Evolutionary conservation across 2,329 filamentous ascomycete genomes (phyloP), one percentile per base, ranked within the genome.

Genomic region (Aspergillus versicolor): DNA sequence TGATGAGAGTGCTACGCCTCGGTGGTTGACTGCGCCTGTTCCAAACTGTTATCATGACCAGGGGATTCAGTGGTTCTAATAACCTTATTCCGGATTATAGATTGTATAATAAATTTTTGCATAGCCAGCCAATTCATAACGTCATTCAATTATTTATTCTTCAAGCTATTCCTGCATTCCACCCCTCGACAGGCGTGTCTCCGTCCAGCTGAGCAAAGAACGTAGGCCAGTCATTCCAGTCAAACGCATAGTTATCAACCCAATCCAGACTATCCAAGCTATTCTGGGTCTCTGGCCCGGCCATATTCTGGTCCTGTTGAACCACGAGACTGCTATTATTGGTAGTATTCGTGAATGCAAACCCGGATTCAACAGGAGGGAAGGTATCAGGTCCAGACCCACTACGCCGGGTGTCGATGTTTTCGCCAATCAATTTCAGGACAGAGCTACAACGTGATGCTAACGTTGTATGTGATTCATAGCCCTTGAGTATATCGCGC

Each of bases 31-130:
- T 11, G 37, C 52, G 0, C 37, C 61, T 3, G 61, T 62, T 22
- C 61, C 61, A 2, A 49, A 60, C 32, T 63, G 61, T 27, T 53
- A 60, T 40, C 54, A 63, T 48, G 55, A 52, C 17, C 34, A 55
- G 4, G n/a, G 49, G 12, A 61, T 58, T 6, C 41, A 3, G 12
- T 63, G 59, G 61, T n/a, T 55, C 5, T 46, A 19, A 17, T 43
- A 12, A 4, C 27, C 27, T 11, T 4, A 30, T 3, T 19, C 9
- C n/a, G 9, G 9, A 13, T 43, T 24, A 17, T 43, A 11, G 41
- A 21, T 43, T 12, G n/a, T 43, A 43, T 43, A 24, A 15, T 19
- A 43, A 9, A 4, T 30, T 13, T 3, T 15, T 40, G 37, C 41
- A 43, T 43, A 24, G 19, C 41, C 41, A 24, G n/a, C 11, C 8